Conservation (phyloP, 192 early-diverging fungal species). For the Coemansia sp. region DNA sequence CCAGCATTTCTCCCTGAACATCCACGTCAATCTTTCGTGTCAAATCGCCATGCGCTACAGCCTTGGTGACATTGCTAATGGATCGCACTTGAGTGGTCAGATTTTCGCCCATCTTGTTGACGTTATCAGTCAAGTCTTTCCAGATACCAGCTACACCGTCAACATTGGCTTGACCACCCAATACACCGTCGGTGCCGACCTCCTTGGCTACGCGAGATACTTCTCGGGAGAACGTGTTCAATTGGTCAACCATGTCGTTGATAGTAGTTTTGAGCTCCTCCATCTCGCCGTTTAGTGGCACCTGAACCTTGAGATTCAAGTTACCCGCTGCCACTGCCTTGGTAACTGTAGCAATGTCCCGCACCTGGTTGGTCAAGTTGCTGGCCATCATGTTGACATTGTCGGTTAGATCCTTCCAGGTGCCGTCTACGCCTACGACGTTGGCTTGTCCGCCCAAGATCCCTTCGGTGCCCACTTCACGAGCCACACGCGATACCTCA, state of each 20-base stretch:
- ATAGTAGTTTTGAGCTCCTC: constrained; percentile 60
- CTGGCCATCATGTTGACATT: constrained; percentile 60
- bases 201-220: constrained; percentile 69
- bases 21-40: constrained; percentile 58
- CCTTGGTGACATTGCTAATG: constrained; percentile 66
- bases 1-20: constrained; percentile 61
- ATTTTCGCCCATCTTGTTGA: constrained; percentile 70
- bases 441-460: constrained; percentile 64
- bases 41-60: constrained; percentile 69
- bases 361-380: constrained; percentile 60
- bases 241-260: constrained; percentile 62
- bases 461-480: constrained; percentile 73
- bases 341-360: constrained; percentile 59
- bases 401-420: constrained; percentile 62
- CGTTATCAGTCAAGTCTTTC: constrained; percentile 71
- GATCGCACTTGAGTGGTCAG: constrained; percentile 67
- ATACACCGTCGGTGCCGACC: constrained; percentile 67
- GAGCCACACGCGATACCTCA: constrained; percentile 59
- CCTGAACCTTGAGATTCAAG: constrained; percentile 55
- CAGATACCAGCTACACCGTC: constrained; percentile 64
- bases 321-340: constrained; percentile 62
- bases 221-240: constrained; percentile 53
- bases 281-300: constrained; percentile 63
- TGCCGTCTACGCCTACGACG: constrained; percentile 59
- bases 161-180: constrained; percentile 69